Base-by-base conservation (phyloP, 1,284 basidiomycete species). In the Polyporus tsugae region DNA sequence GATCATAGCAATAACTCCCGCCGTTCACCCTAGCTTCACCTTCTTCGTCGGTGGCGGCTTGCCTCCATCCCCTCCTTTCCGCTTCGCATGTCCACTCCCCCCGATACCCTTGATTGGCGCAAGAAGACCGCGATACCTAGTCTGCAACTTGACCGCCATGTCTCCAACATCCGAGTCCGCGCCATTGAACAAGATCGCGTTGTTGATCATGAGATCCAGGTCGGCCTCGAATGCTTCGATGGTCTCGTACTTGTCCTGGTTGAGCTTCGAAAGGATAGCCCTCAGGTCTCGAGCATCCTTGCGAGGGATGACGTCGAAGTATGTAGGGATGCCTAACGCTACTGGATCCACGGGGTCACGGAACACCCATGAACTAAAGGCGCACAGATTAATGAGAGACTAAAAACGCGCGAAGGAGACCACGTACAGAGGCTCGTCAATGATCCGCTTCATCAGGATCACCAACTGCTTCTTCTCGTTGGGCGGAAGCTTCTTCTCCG, bases 231-330 rank as follows among this genome's bases (percentile, higher is more conserved):
- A 91, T 0, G 87, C 89, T 46, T 93, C 92, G 52, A 91, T 80
- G 1, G 87, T 87, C 46, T 93, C 91, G 79, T 96, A 97, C 79
- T 91, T 92, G 82, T 96, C 95, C 38, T 80, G 81, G 66, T 97
- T 93, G 67, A 99, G 83, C 77, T 95, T 96, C 71, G 85, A 82
- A 72, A 91, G 89, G 77, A 99, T 97, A 49, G 93, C 90, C 64
- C 86, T 83, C 65, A 99, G 82, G 81, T 99, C 97, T 46, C 97
- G 89, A 2, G 96, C 95, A 72, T 97, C 91, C 75, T 95, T 93
- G 69, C 85, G 86, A 6, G 91, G 90, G 74, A 98, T 93, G 66
- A 96, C 81, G 55, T 94, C 89, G 78, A 90, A 91, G 78, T 97
- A 97, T 17, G 89, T 91, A 4, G 95, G 95, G 61, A 97, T 94